Conservation (phyloP, 352 stramenopile species). For the Globisporangium nunn region DNA sequence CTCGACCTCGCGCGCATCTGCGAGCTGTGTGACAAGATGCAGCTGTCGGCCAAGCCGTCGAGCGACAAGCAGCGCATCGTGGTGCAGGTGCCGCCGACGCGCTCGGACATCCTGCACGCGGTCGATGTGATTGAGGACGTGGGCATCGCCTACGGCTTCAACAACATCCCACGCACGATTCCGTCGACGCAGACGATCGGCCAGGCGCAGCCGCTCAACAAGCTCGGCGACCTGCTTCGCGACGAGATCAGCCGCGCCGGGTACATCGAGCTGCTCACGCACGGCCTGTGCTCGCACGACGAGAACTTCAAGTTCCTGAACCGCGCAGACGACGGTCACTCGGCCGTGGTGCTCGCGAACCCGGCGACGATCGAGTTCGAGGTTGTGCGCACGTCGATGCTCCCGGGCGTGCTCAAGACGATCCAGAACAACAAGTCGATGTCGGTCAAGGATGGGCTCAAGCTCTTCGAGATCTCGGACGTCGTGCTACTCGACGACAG, state of each 20-base stretch:
- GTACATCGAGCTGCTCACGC: constrained; percentile 97
- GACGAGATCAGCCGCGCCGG: constrained; percentile 97
- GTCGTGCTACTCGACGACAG: constrained; percentile 94
- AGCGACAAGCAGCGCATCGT: constrained; percentile 70
- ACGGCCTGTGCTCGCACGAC: constrained; percentile 95
- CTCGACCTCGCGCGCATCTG: constrained; percentile 87
- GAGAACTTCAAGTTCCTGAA: constrained; percentile 97
- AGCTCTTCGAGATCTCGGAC: constrained; percentile 99
- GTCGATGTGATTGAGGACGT: constrained; percentile 99
- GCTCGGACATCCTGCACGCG: constrained; percentile 97
- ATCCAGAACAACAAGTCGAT: constrained; percentile 98
- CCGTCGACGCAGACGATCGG: constrained; percentile 95
- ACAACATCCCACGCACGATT: constrained; percentile 97
- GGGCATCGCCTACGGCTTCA: constrained; percentile 99
- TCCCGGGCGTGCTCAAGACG: constrained; percentile 98
- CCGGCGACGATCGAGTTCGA: constrained; percentile 99
- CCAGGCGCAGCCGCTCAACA: constrained; percentile 95
- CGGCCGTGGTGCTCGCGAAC: constrained; percentile 96
- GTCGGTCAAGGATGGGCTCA: constrained; percentile 95
- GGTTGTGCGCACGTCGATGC: constrained; percentile 96
- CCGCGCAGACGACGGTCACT: constrained; percentile 67
- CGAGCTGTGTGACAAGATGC: constrained; percentile 97
- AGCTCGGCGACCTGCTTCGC: constrained; percentile 95
- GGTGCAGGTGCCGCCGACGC: constrained; percentile 95
- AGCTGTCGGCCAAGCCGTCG: constrained; percentile 87